phyloP scores from a whole-genome alignment of 1,139 yeast species.

The Taphrina wiesneri region DNA sequence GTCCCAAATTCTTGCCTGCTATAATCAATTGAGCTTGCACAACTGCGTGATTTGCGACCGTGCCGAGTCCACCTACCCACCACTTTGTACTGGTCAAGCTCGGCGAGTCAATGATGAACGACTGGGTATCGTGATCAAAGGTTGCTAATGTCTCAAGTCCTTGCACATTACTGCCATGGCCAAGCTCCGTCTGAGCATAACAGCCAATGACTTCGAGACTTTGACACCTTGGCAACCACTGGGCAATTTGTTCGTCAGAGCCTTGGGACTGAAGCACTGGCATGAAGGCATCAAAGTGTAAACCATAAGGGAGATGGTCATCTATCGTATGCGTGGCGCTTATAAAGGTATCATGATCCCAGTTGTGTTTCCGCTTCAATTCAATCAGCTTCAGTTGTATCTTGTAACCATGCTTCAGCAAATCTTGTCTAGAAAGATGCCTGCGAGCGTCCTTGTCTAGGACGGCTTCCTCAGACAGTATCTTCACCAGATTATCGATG shows the following conservation, averaged over 20 bases:
- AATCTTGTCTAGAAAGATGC: constrained; percentile 17
- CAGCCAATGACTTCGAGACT: constrained; percentile 55
- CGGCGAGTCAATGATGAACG: constrained; percentile 78
- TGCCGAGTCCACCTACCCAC: constrained; percentile 99
- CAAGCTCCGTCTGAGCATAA: constrained; percentile 92
- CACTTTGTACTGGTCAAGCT: constrained; percentile 90
- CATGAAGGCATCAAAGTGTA: constrained; percentile 24
- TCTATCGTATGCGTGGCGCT: constrained; percentile 12
- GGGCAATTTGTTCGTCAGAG: constrained; percentile 23
- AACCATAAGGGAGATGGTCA: constrained; percentile 28
- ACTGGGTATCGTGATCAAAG: constrained; percentile 63
- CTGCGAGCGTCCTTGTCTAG: constrained; percentile 24
- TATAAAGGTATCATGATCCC: constrained; percentile 19
- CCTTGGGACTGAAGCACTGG: constrained; percentile 27
- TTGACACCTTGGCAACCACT: constrained; percentile 16
- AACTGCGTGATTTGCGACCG: constrained; percentile 80
- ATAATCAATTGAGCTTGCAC: constrained; percentile 80
- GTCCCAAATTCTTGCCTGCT: constrained; percentile 70
- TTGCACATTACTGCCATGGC: constrained; percentile 92
- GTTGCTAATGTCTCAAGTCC: constrained; percentile 88
- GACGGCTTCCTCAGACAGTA: constrained; percentile 14
- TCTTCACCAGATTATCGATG: constrained; percentile 12
- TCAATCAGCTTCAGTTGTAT: constrained; percentile 23
- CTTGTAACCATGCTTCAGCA: constrained; percentile 27
- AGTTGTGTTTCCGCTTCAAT: constrained; percentile 7